These are phyloP conservation scores for Xylaria hypoxylon DNA, from an alignment of 2,329 filamentous ascomycete species.

Conservation along the genomic window DNA sequence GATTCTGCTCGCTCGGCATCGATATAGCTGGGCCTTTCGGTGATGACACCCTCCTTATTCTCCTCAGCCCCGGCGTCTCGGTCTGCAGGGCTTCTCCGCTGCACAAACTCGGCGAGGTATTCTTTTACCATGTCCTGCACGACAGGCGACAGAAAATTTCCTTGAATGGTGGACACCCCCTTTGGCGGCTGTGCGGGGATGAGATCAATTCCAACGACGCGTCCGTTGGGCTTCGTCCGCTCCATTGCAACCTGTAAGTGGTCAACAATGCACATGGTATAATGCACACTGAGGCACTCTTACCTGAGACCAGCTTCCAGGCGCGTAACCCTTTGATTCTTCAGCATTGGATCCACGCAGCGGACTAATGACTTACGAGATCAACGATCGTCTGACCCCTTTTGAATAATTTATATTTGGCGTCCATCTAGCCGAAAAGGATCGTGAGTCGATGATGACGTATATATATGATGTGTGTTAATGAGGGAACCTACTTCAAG, in stretches of 20 bases:
- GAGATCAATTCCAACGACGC: slow-evolving; percentile 91
- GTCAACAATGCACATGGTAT: slow-evolving; percentile 32
- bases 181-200: slow-evolving; percentile 91
- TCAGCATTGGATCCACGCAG: slow-evolving; percentile 27
- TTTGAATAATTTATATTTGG: slow-evolving; percentile 82
- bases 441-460: slow-evolving; percentile 24
- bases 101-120: slow-evolving; percentile 71
- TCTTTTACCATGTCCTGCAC: slow-evolving; percentile 82
- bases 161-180: slow-evolving; percentile 94
- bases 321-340: slow-evolving; percentile 74
- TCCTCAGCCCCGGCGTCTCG: slow-evolving; percentile 34
- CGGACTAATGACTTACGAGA: slow-evolving; percentile 66
- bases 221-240: slow-evolving; percentile 78
- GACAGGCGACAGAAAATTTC: slow-evolving; percentile 82
- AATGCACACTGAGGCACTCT: slow-evolving; percentile 27
- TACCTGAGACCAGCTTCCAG: slow-evolving; percentile 78
- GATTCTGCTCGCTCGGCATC: slow-evolving; percentile 69
- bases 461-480: not conserved
- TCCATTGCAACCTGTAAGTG: slow-evolving; percentile 78
- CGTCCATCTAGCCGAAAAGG: slow-evolving; percentile 73
- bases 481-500: slow-evolving; percentile 71
- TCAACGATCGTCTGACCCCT: slow-evolving; percentile 89
- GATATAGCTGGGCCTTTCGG: slow-evolving; percentile 69
- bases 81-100: slow-evolving; percentile 29
- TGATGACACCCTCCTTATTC: slow-evolving; percentile 47